phyloP scores from a whole-genome alignment of 371 early-diverging fungal species.

The Rhizopus stolonifer region DNA sequence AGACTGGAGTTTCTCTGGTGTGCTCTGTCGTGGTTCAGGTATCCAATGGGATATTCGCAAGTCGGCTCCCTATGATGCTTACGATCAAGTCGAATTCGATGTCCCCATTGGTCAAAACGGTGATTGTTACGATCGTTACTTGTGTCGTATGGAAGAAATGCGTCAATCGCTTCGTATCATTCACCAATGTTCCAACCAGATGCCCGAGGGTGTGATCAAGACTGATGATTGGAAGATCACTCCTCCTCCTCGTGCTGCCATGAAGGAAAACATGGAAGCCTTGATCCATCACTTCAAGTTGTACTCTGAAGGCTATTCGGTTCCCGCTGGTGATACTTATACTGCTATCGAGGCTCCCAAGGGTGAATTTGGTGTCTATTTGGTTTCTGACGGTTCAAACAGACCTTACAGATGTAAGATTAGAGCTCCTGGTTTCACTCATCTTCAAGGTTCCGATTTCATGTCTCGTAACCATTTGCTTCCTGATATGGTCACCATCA shows the following conservation, averaged over 20 bases:
- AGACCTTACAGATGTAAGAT: conserved; percentile 97
- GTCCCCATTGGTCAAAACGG: conserved; percentile 94
- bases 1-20: conserved; percentile 93
- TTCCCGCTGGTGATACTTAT: conserved; percentile 95
- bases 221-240: conserved; percentile 94
- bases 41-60: conserved; percentile 95
- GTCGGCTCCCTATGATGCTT: conserved; percentile 92
- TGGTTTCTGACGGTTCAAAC: conserved; percentile 88
- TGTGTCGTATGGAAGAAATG: conserved; percentile 98
- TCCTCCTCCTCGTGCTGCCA: conserved; percentile 92
- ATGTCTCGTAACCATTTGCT: conserved; percentile 89
- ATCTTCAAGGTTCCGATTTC: conserved; percentile 88
- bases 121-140: conserved; percentile 95
- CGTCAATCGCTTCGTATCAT: conserved; percentile 95
- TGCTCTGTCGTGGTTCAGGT: conserved; percentile 93
- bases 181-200: conserved; percentile 90
- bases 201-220: conserved; percentile 93
- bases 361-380: conserved; percentile 94
- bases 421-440: conserved; percentile 95
- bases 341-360: conserved; percentile 97
- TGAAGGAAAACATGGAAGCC: conserved; percentile 99
- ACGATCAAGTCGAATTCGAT: conserved; percentile 93
- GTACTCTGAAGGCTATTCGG: conserved; percentile 96
- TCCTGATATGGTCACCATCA: conserved; percentile 95
- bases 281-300: conserved; percentile 98